Percentiles rank a stretch among this genome's conserved stretches.
phyloP scores from a whole-genome alignment of 768 basidiomycete species.

The Naganishia randhawae region DNA sequence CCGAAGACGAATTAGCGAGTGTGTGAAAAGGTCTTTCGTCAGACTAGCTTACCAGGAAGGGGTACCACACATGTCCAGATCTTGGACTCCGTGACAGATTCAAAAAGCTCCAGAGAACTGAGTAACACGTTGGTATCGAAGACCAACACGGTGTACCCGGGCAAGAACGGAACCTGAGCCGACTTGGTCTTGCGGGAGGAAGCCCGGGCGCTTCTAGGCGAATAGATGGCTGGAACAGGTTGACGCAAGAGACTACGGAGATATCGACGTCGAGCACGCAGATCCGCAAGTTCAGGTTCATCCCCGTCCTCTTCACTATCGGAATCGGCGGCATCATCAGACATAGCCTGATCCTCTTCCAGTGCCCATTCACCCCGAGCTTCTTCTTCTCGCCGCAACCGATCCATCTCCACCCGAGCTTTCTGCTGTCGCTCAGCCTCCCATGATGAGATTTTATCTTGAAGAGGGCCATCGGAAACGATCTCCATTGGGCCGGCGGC shows the following conservation, averaged over 20 bases:
- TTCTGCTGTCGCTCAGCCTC: slow-evolving; percentile 43
- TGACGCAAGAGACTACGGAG: slow-evolving; percentile 62
- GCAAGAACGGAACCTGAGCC: slow-evolving; percentile 55
- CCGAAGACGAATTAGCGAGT: neutral
- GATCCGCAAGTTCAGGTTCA: slow-evolving; percentile 28
- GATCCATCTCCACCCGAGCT: slow-evolving; percentile 60
- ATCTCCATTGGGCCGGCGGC: slow-evolving; percentile 53
- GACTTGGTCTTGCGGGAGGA: slow-evolving; percentile 42
- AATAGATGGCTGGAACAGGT: slow-evolving; percentile 42
- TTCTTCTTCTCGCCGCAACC: slow-evolving; percentile 62
- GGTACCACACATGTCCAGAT: slow-evolving; percentile 87
- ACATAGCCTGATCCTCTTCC: slow-evolving; percentile 52
- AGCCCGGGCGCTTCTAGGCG: slow-evolving; percentile 46
- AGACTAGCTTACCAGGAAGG: slow-evolving; percentile 58
- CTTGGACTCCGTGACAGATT: slow-evolving; percentile 70
- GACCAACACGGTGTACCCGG: slow-evolving; percentile 85
- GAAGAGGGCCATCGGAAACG: slow-evolving; percentile 59
- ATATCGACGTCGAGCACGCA: slow-evolving; percentile 69
- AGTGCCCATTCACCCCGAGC: slow-evolving; percentile 58
- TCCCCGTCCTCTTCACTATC: slow-evolving; percentile 37
- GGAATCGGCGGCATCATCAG: slow-evolving; percentile 29
- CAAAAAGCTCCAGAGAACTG: slow-evolving; percentile 69
- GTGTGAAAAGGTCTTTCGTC: neutral
- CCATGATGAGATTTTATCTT: slow-evolving; percentile 36
- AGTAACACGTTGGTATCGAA: slow-evolving; percentile 93